phyloP scores from a whole-genome alignment of 2,329 filamentous ascomycete species.

The Neodidymelliopsis sp. region DNA sequence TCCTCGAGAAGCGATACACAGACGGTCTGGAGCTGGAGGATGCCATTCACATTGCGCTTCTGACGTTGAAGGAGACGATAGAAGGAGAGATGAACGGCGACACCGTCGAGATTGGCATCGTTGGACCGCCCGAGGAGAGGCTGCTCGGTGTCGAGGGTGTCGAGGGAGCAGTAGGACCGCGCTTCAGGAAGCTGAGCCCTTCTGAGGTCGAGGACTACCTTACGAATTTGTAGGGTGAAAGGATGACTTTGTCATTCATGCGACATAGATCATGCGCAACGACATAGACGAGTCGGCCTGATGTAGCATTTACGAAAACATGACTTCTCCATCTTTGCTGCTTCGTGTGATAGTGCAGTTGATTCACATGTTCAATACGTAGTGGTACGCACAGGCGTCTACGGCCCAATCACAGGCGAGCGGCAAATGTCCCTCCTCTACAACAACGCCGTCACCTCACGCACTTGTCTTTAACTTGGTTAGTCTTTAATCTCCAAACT shows the following conservation, averaged over 20 bases:
- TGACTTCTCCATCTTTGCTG: neutral
- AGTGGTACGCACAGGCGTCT: too few species aligned
- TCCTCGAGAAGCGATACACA: conserved; percentile 98
- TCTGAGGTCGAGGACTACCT: conserved; percentile 99
- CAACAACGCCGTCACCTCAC: conserved; percentile 3
- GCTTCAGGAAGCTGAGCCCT: conserved; percentile 93
- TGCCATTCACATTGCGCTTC: conserved; percentile 94
- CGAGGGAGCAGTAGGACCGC: conserved; percentile 81
- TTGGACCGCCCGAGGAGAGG: conserved; percentile 92
- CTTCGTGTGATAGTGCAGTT: too few species aligned
- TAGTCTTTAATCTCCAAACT: too few species aligned
- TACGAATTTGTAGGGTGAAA: conserved; percentile 87
- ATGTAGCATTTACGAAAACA: conserved; percentile 39
- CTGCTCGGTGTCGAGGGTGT: conserved; percentile 91
- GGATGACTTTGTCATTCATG: too few species aligned
- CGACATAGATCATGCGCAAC: conserved; percentile 6
- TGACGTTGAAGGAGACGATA: conserved; percentile 98
- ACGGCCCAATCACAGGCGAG: conserved; percentile 14
- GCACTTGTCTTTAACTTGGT: too few species aligned
- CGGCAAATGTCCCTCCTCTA: neutral
- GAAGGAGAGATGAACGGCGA: conserved; percentile 99
- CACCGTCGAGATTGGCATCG: conserved; percentile 97
- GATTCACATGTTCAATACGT: too few species aligned
- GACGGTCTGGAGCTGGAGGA: conserved; percentile 97
- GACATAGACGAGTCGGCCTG: conserved; percentile 25